Evolutionary conservation across 768 basidiomycete genomes (phyloP), one percentile per base, ranked within the genome.

Genomic region (Phanerodontia chrysosporium): DNA sequence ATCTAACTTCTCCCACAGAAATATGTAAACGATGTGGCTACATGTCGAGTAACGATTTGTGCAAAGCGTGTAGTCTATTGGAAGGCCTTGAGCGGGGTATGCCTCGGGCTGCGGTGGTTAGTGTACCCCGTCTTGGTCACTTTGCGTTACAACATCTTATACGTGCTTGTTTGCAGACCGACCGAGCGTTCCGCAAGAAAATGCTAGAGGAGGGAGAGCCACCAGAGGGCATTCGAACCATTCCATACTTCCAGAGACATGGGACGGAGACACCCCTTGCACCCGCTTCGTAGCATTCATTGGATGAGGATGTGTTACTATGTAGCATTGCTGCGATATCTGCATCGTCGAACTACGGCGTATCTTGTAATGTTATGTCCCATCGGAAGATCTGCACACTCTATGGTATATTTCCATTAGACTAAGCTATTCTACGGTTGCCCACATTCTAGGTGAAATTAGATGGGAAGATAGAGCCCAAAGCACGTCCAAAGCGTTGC

Each of bases 11-110:
- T 35, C 12, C 7, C 28, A 8, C 69, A 98, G 95, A 92, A 75
- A 93, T 85, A 16, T 99, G 97, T 70, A 79, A 85, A 66, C 80
- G 93, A 49, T 99, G 97, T 65, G 95, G 95, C 2, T 95, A 95
- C 70, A 95, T 98, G 79, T 90, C 95, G 2, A 95, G 92, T 61
- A 97, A 98, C 64, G 86, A 89, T n/a, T 74, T 99, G n/a, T 95
- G 94, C 69, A 95, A 95, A 70, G 95, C 95, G 0, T 97, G 95
- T 62, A 90, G 88, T 0, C 75, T 98, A 4, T 77, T 98, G 0
- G 92, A 98, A 72, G 92, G 95, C 8, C 77, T 98, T 16, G 94
- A 97, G 71, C 81, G 90, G 42, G 94, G 95, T 14, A 80, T 92
- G 75, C 87, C 70, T 0, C 62, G 51, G 3, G 67, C 68, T 6